These are phyloP conservation scores for Trichomonas tenax DNA, from an alignment of 208 protist species.

Conservation along the genomic window DNA sequence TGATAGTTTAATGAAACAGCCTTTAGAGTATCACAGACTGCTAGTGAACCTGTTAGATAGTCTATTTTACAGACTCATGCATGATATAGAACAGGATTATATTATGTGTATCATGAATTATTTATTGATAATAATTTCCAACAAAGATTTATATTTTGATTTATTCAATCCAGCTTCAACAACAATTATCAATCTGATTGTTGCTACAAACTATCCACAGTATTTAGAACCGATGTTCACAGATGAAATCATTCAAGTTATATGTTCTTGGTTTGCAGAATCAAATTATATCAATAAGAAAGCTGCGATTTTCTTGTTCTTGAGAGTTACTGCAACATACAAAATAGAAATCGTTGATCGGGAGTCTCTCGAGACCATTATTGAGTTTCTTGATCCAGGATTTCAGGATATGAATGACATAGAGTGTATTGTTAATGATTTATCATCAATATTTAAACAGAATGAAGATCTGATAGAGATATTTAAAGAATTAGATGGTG, in stretches of 20 bases:
- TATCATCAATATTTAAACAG: background rate
- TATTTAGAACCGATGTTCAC: background rate
- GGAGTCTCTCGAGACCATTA: background rate
- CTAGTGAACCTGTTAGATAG: background rate
- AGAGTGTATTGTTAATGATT: background rate
- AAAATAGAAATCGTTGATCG: background rate
- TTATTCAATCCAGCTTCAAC: background rate
- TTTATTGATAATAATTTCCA: background rate
- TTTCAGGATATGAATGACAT: background rate
- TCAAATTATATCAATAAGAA: background rate
- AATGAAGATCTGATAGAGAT: background rate
- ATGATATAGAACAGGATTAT: background rate
- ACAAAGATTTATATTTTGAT: background rate
- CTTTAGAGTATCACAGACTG: background rate
- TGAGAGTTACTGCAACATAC: background rate
- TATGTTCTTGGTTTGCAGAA: background rate
- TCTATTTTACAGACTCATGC: background rate
- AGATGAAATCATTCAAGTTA: background rate
- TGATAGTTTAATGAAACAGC: background rate
- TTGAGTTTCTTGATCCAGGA: background rate
- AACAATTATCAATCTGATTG: background rate
- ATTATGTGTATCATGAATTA: background rate
- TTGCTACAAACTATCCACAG: background rate
- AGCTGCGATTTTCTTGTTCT: background rate
- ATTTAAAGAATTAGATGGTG: background rate